Conservation (phyloP, 164 flowering plant genomes). For the Paratinospora sagittata region DNA sequence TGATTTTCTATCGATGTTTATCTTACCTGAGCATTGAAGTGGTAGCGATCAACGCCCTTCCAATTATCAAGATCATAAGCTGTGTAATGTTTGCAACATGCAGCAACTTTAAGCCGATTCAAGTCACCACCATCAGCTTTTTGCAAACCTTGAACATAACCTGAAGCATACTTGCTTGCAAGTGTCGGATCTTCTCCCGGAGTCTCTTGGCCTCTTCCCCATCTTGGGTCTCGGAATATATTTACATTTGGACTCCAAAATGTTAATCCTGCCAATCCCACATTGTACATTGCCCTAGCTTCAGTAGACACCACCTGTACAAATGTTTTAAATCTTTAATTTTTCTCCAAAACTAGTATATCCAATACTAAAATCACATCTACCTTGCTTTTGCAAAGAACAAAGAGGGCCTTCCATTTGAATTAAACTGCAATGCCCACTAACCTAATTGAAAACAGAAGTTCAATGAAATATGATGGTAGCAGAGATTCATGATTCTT, state of each 20-base stretch:
- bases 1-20: too few species aligned
- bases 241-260: constrained; percentile 94
- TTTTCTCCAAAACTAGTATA: not conserved
- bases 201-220: constrained; percentile 98
- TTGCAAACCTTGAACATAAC: constrained; percentile 80
- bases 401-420: too few species aligned
- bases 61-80: constrained; percentile 92
- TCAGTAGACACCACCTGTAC: constrained; percentile 85
- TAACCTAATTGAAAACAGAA: too few species aligned
- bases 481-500: too few species aligned
- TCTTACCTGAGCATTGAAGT: constrained; percentile 75
- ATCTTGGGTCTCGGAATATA: constrained; percentile 87
- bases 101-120: constrained; percentile 77
- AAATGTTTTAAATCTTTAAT: not conserved
- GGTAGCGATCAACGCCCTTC: constrained; percentile 76
- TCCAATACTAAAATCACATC: too few species aligned
- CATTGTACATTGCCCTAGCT: constrained; percentile 98
- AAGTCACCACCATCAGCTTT: constrained; percentile 48
- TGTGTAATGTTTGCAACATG: constrained; percentile 95
- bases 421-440: too few species aligned
- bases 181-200: constrained; percentile 97
- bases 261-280: constrained; percentile 85
- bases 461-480: too few species aligned
- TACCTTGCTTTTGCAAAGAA: too few species aligned
- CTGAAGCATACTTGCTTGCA: constrained; percentile 62